Evolutionary conservation across 148 eudicot species (phyloP).

Genomic region (Selenicereus undatus): DNA sequence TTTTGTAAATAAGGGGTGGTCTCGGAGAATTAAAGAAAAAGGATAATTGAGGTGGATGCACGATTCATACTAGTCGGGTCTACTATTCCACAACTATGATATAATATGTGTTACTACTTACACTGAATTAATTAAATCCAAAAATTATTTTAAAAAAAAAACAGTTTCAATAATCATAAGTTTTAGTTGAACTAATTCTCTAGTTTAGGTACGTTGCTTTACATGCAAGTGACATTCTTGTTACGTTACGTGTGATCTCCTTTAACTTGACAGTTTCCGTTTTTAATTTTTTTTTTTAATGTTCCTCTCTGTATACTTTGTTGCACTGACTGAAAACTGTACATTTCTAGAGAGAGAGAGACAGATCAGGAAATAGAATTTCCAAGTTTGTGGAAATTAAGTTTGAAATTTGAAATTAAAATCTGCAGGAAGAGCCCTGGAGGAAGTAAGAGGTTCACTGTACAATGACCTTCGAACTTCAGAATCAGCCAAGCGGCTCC

Average conservation of each 20-base stretch:
- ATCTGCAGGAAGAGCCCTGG: constrained; percentile 67
- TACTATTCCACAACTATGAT: too few species aligned
- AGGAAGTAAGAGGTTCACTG: constrained; percentile 72
- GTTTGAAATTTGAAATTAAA: not conserved
- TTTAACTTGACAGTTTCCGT: not conserved
- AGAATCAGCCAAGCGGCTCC: constrained; percentile 79
- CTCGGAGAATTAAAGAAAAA: too few species aligned
- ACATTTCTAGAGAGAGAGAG: not conserved
- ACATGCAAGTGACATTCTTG: constrained; percentile 11
- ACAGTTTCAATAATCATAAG: not conserved
- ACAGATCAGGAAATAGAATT: not conserved
- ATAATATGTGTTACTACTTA: too few species aligned
- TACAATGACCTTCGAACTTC: constrained; percentile 72
- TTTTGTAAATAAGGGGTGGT: too few species aligned
- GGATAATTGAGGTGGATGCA: too few species aligned
- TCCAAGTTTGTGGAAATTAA: not conserved
- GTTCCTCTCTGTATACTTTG: not conserved
- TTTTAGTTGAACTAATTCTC: not conserved
- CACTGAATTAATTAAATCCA: too few species aligned
- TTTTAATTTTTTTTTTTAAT: not conserved
- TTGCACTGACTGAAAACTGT: not conserved
- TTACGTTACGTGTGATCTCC: constrained; percentile 1
- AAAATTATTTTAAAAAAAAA: too few species aligned
- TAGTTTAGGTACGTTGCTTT: constrained; percentile 9
- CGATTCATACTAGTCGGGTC: too few species aligned